phyloP scores from a whole-genome alignment of 1,139 yeast species.

The Geotrichum reessii region DNA sequence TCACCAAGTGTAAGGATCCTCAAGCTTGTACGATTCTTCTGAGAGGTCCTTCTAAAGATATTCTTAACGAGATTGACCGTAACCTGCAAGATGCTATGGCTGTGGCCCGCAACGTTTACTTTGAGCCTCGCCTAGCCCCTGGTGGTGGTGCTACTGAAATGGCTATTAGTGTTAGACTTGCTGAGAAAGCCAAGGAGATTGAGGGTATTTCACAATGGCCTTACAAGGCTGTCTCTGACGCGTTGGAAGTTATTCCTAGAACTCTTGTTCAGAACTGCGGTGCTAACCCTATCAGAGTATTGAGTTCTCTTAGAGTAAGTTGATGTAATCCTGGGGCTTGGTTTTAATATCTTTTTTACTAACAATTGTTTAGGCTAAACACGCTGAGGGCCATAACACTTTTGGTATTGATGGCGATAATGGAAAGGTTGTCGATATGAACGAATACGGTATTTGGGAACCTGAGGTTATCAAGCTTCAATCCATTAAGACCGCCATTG shows the following conservation, averaged over 20 bases:
- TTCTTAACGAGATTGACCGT: conserved; percentile 91
- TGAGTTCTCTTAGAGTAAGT: conserved; percentile 67
- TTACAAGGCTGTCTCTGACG: conserved; percentile 97
- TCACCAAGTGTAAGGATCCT: conserved; percentile 77
- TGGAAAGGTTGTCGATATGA: conserved; percentile 94
- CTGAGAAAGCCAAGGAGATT: conserved; percentile 85
- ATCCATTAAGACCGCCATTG: conserved; percentile 93
- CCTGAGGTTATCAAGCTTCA: conserved; percentile 97
- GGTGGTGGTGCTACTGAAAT: conserved; percentile 99
- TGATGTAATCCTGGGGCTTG: background rate
- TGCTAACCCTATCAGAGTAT: conserved; percentile 84
- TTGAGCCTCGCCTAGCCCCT: conserved; percentile 91
- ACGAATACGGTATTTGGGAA: conserved; percentile 95
- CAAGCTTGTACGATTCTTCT: conserved; percentile 89
- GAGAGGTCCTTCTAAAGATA: conserved; percentile 96
- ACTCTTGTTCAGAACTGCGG: conserved; percentile 97
- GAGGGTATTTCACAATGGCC: conserved; percentile 99
- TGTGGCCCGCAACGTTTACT: conserved; percentile 89
- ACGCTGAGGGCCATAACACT: conserved; percentile 76
- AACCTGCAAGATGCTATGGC: conserved; percentile 98
- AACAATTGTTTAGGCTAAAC: conserved; percentile 53
- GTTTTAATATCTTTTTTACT: background rate
- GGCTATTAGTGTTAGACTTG: conserved; percentile 87
- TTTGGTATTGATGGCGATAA: conserved; percentile 93
- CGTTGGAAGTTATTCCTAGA: conserved; percentile 96